phyloP scores from a whole-genome alignment of 2,329 filamentous ascomycete genomes.

The Ophiostoma tasmaniense region DNA sequence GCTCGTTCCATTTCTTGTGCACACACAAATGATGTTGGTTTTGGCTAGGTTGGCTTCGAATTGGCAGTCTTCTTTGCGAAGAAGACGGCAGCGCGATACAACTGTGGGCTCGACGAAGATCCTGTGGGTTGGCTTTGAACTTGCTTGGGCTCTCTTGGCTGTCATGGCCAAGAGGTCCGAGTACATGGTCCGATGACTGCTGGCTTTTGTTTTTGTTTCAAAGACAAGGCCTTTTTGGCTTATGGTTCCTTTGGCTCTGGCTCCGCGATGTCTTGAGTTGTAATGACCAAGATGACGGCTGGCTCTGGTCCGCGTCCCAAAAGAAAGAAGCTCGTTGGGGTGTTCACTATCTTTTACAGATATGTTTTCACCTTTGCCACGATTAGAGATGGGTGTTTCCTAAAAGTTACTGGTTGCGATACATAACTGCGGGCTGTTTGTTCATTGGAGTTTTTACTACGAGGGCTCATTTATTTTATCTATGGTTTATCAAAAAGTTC shows the following conservation, averaged over 20 bases:
- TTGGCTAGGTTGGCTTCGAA: constrained; percentile 45
- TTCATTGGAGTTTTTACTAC: constrained; percentile 1
- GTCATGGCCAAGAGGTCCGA: neutral
- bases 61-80: neutral
- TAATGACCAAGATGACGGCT: neutral
- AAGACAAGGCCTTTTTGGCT: too few species aligned
- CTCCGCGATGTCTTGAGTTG: neutral
- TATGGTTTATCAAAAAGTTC: constrained; percentile 5
- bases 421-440: constrained; percentile 5
- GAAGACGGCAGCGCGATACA: constrained; percentile 34
- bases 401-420: constrained; percentile 5
- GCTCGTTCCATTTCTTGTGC: constrained; percentile 25
- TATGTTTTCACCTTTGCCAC: neutral
- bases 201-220: neutral
- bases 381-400: neutral
- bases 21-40: constrained; percentile 25
- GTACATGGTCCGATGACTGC: constrained; percentile 16
- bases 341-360: neutral
- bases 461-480: constrained; percentile 6
- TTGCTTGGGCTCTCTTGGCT: constrained; percentile 4
- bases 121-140: constrained; percentile 19
- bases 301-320: constrained; percentile 8
- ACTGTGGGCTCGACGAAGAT: constrained; percentile 31
- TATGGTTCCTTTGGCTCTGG: constrained; percentile 6
- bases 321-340: constrained; percentile 7